phyloP scores from a whole-genome alignment of 192 early-diverging fungal genomes.

The Backusella australiensis region DNA sequence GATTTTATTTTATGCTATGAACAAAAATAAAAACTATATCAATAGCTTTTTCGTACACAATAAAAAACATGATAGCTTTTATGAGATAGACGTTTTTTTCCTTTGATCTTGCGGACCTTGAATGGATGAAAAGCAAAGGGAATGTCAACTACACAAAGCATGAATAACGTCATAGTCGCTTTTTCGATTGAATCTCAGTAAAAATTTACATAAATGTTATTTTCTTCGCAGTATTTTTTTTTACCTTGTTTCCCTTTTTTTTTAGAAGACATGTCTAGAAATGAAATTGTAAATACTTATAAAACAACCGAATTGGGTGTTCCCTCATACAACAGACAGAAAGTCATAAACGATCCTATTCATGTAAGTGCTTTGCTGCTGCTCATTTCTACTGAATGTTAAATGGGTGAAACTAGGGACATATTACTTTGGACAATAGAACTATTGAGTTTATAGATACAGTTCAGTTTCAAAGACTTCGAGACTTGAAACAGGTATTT shows the following conservation, averaged over 20 bases:
- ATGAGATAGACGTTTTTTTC: too few species aligned
- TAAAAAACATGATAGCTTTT: background rate
- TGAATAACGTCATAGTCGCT: background rate
- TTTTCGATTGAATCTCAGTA: background rate
- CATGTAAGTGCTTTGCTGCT: constrained; percentile 50
- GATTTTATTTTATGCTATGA: background rate
- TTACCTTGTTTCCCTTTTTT: background rate
- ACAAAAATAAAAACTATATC: background rate
- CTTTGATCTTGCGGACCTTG: background rate
- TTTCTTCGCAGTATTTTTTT: background rate
- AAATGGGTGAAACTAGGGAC: constrained; percentile 46
- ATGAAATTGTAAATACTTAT: background rate
- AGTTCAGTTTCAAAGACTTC: constrained; percentile 92
- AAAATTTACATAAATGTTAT: background rate
- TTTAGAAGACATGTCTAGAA: background rate
- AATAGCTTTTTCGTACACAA: background rate
- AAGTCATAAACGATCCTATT: constrained; percentile 69
- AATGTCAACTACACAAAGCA: background rate
- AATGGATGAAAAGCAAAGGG: background rate
- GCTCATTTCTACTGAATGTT: background rate
- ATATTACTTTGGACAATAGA: constrained; percentile 70
- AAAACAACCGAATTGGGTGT: background rate
- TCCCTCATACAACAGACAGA: constrained; percentile 22
- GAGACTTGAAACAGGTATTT: constrained; percentile 80
- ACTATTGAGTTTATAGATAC: constrained; percentile 83